These are phyloP conservation scores for Pseudogymnoascus sp. DNA, from an alignment of 2,329 filamentous ascomycete genomes.

Conservation along the genomic window DNA sequence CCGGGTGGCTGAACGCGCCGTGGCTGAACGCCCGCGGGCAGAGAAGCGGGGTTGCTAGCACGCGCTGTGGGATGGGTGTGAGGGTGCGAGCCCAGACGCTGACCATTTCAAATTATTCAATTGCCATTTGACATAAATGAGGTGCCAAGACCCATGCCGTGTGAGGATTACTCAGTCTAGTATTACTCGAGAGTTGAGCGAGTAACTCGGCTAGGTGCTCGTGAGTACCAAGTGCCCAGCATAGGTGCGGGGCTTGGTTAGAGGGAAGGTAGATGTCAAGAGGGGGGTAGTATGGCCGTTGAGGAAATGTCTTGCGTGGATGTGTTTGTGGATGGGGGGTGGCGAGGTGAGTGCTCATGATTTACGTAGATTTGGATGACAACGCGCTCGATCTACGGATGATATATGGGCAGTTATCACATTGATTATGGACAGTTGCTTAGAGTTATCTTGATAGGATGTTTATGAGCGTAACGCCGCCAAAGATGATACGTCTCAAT, in stretches of 20 bases:
- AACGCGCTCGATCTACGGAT: not conserved
- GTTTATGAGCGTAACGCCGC: not conserved
- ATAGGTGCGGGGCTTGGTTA: too few relatives aligned
- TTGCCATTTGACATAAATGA: too few relatives aligned
- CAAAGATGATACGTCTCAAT: constrained; percentile 26
- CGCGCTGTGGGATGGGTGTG: not conserved
- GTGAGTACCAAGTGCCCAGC: too few relatives aligned
- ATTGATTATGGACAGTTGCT: not conserved
- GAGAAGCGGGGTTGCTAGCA: not conserved
- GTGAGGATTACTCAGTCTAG: too few relatives aligned
- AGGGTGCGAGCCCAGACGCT: not conserved
- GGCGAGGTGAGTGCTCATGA: not conserved
- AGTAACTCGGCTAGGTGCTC: too few relatives aligned
- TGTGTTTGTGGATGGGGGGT: not conserved
- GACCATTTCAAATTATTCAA: too few relatives aligned
- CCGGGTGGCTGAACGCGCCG: not conserved
- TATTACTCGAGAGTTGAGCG: too few relatives aligned
- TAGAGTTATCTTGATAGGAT: not conserved
- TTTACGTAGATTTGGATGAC: not conserved
- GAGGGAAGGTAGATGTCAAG: too few relatives aligned
- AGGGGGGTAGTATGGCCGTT: not conserved
- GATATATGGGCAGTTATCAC: not conserved
- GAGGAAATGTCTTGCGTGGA: not conserved
- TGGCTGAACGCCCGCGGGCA: not conserved
- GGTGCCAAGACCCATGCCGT: too few relatives aligned